Evolutionary conservation across 2,329 filamentous ascomycete genomes (phyloP).

Genomic region (Chaetomium sp.): DNA sequence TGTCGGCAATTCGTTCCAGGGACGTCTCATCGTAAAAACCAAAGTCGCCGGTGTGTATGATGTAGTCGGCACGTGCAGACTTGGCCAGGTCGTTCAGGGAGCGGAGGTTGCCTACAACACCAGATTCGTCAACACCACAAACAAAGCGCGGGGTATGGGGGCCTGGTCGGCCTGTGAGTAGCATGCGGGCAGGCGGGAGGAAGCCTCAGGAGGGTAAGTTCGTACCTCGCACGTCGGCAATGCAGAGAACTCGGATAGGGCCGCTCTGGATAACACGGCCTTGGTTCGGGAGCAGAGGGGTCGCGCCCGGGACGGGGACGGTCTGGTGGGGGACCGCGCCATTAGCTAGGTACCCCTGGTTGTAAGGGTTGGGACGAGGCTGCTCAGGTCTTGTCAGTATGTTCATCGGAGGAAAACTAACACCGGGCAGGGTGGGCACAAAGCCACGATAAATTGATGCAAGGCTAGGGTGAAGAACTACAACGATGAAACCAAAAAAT

Average conservation of each 20-base stretch:
- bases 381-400: slow-evolving; percentile 16
- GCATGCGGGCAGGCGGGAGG: too few species aligned
- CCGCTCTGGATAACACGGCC: slow-evolving; percentile 60
- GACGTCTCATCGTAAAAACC: slow-evolving; percentile 98
- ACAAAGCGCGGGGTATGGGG: slow-evolving; percentile 1
- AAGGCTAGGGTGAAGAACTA: slow-evolving; percentile 6
- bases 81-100: slow-evolving; percentile 95
- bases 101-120: slow-evolving; percentile 71
- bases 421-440: slow-evolving; percentile 9
- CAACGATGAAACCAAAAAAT: slow-evolving; percentile 11
- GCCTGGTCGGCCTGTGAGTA: too few species aligned
- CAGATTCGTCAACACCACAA: slow-evolving; percentile 8
- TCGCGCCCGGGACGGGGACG: slow-evolving; percentile 50
- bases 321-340: slow-evolving; percentile 44
- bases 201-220: background rate
- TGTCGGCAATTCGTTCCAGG: slow-evolving; percentile 94
- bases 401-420: background rate
- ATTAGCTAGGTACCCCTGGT: slow-evolving; percentile 57
- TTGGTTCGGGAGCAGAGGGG: slow-evolving; percentile 61
- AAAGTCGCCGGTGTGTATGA: slow-evolving; percentile 98
- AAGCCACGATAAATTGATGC: background rate
- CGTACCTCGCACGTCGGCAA: slow-evolving; percentile 66
- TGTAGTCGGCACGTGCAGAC: slow-evolving; percentile 90
- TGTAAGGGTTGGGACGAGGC: slow-evolving; percentile 38
- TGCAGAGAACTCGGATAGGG: slow-evolving; percentile 60